phyloP scores from a whole-genome alignment of 2,329 filamentous ascomycete species.

The Hypomyces rosellus region DNA sequence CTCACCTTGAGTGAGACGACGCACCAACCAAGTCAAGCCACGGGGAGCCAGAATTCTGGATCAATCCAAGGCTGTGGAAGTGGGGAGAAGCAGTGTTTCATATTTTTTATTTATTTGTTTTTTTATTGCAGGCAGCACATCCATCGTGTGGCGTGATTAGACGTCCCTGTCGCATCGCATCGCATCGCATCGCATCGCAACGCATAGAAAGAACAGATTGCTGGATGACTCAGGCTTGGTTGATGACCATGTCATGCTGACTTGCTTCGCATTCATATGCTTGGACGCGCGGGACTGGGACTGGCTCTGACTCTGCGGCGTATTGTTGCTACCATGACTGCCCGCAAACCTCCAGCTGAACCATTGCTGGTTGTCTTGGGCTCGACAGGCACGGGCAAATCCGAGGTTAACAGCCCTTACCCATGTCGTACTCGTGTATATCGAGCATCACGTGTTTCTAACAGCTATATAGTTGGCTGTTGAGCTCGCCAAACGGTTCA shows the following conservation, averaged over 20 bases:
- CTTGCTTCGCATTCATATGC: slow-evolving; percentile 19
- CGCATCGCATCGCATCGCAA: not conserved
- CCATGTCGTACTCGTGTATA: not conserved
- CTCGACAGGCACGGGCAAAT: slow-evolving; percentile 90
- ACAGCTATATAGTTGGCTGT: slow-evolving; percentile 70
- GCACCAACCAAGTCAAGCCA: slow-evolving; percentile 10
- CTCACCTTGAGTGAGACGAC: no score
- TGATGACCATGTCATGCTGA: not conserved
- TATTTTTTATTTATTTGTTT: not conserved
- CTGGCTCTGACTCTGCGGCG: slow-evolving; percentile 19
- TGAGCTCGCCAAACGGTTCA: slow-evolving; percentile 72
- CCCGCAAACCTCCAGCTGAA: slow-evolving; percentile 33
- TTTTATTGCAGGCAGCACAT: no score
- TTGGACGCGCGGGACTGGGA: slow-evolving; percentile 17
- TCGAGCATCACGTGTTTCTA: not conserved
- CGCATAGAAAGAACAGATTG: not conserved
- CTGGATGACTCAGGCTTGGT: not conserved
- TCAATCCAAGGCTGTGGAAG: not conserved
- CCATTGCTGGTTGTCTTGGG: slow-evolving; percentile 79
- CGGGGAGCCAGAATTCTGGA: not conserved
- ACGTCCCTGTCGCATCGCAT: not conserved
- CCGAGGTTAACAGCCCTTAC: slow-evolving; percentile 55
- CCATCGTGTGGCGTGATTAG: no score
- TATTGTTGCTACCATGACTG: slow-evolving; percentile 35
- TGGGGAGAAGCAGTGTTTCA: not conserved